A percentile compares a stretch with the other conserved stretches of the same genome.
Conservation (phyloP, 331 rosid species). For the Quercus tomentella region DNA sequence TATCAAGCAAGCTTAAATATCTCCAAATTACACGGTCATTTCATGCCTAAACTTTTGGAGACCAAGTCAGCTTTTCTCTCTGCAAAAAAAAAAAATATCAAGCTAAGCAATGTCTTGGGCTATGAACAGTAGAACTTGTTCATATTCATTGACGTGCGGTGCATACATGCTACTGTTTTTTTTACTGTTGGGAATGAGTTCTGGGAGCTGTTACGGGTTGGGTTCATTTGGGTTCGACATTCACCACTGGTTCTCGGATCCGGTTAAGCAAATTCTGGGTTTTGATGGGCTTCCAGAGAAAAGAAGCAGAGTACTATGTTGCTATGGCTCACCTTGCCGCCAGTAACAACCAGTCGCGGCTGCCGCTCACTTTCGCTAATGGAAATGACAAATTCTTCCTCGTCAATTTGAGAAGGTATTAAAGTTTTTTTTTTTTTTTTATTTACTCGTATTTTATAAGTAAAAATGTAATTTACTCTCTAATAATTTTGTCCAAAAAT, state of each 20-base stretch:
- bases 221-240: slow-evolving; percentile 16
- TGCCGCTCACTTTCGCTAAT: slow-evolving; percentile 42
- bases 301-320: slow-evolving; percentile 66
- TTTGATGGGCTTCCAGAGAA: slow-evolving; percentile 53
- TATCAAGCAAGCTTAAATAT: too few relatives aligned
- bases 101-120: too few relatives aligned
- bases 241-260: slow-evolving; percentile 88
- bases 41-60: too few relatives aligned
- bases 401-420: slow-evolving; percentile 46
- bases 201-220: not conserved
- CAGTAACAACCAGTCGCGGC: slow-evolving; percentile 7
- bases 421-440: not conserved
- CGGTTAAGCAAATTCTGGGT: slow-evolving; percentile 56
- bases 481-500: too few relatives aligned
- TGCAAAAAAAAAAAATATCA: too few relatives aligned
- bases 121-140: too few relatives aligned
- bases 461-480: too few relatives aligned
- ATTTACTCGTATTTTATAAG: too few relatives aligned
- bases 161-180: not conserved
- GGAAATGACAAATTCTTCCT: slow-evolving; percentile 47
- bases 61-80: too few relatives aligned
- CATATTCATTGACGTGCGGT: too few relatives aligned
- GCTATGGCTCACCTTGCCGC: slow-evolving; percentile 59
- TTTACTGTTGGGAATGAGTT: not conserved
- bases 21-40: too few relatives aligned